A percentile compares a stretch with the other conserved stretches of the same genome.
phyloP scores from a whole-genome alignment of 805 yeast species.

The Phaffomyces opuntiae region DNA sequence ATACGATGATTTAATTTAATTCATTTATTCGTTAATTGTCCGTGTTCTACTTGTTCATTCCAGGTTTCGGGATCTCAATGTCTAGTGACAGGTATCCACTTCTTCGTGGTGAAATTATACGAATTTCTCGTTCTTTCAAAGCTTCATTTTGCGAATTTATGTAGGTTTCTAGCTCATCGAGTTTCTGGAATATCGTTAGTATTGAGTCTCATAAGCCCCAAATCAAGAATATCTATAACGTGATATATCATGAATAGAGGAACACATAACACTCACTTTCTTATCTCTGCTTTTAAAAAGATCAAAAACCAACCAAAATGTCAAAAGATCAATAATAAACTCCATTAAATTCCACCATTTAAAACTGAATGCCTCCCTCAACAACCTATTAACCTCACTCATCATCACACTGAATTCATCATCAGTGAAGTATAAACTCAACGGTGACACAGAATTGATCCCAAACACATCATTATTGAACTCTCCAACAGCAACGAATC shows the following conservation, averaged over 20 bases:
- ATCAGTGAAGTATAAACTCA: conserved; percentile 29
- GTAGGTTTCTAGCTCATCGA: conserved; percentile 38
- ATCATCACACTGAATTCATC: conserved; percentile 39
- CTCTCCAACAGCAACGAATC: conserved; percentile 27
- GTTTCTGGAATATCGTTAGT: conserved; percentile 2
- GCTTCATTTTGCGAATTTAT: conserved; percentile 27
- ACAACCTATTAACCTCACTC: conserved; percentile 32
- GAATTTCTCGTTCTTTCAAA: conserved; percentile 23
- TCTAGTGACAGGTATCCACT: conserved; percentile 52
- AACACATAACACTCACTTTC: conserved; percentile 4
- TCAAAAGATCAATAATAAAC: conserved; percentile 28
- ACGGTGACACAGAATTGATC: conserved; percentile 44
- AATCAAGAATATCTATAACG: too few relatives aligned
- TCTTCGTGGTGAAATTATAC: conserved; percentile 42
- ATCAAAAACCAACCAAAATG: conserved; percentile 35
- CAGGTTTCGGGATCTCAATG: conserved; percentile 43
- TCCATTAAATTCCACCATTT: conserved; percentile 35
- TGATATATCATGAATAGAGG: neutral
- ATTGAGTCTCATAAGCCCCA: neutral
- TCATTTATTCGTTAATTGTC: neutral
- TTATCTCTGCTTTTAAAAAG: conserved; percentile 26
- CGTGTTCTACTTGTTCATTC: neutral
- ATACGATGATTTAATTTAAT: neutral
- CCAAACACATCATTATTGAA: conserved; percentile 43
- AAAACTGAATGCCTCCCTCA: conserved; percentile 33